Evolutionary conservation across 2,329 filamentous ascomycete species (phyloP).

Genomic region (Thelonectria discophora): DNA sequence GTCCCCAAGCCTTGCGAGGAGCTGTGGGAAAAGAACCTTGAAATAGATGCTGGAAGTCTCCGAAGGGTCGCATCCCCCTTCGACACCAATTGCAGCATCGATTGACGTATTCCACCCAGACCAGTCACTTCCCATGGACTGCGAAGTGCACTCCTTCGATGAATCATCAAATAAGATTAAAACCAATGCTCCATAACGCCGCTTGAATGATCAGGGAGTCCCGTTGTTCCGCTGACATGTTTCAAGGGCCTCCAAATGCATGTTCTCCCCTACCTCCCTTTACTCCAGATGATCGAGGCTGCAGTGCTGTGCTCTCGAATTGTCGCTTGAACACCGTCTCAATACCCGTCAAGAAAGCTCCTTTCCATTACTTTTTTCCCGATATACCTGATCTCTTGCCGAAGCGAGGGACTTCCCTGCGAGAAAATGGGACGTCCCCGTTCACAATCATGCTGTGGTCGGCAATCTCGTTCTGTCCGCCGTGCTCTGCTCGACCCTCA

Average conservation of each 20-base stretch:
- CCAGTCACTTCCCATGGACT: too few species aligned
- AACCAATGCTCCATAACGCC: background rate
- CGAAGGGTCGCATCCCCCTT: background rate
- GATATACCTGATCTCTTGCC: slow-evolving; percentile 51
- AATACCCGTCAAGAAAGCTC: background rate
- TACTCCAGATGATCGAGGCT: too few species aligned
- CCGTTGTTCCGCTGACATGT: background rate
- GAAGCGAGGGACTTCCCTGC: slow-evolving; percentile 62
- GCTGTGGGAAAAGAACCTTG: too few species aligned
- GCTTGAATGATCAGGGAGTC: too few species aligned
- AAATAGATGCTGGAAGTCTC: too few species aligned
- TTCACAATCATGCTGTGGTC: slow-evolving; percentile 74
- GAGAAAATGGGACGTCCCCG: slow-evolving; percentile 60
- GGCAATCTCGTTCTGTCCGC: slow-evolving; percentile 60
- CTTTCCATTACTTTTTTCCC: slow-evolving; percentile 34
- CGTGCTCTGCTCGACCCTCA: slow-evolving; percentile 44
- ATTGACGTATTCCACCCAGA: background rate
- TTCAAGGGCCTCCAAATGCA: slow-evolving; percentile 17
- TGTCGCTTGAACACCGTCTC: too few species aligned
- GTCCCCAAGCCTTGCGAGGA: slow-evolving; percentile 13
- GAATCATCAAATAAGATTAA: too few species aligned
- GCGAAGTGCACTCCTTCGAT: too few species aligned
- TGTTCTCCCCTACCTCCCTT: background rate
- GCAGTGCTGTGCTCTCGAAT: too few species aligned
- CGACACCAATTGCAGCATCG: background rate